A percentile compares a stretch with the other conserved stretches of the same genome.
Evolutionary conservation across 2,329 filamentous ascomycete genomes (phyloP).

Genomic region (Cercospora sojina): DNA sequence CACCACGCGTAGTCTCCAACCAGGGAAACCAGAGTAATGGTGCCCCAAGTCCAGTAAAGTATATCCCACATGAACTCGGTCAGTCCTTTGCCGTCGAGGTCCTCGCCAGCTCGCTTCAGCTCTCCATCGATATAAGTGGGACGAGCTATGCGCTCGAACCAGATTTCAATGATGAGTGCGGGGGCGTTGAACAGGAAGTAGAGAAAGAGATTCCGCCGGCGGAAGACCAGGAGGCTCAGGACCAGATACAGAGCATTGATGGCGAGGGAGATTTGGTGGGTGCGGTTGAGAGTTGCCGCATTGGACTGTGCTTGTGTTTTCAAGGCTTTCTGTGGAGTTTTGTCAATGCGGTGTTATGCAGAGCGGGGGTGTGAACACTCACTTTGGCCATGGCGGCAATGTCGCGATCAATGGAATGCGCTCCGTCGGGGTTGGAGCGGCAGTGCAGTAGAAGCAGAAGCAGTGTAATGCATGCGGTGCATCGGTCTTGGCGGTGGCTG

Average conservation of each 20-base stretch:
- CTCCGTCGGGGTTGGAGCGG: neutral
- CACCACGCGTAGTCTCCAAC: conserved; percentile 80
- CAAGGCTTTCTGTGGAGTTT: conserved; percentile 48
- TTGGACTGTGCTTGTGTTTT: conserved; percentile 62
- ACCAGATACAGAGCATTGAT: conserved; percentile 75
- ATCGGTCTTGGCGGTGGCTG: conserved; percentile 2
- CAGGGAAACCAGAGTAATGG: conserved; percentile 67
- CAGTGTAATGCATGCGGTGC: neutral
- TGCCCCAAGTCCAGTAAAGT: conserved; percentile 89
- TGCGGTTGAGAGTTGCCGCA: conserved; percentile 70
- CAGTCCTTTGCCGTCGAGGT: conserved; percentile 80
- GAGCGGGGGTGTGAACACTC: neutral
- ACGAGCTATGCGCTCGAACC: conserved; percentile 80
- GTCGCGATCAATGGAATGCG: neutral
- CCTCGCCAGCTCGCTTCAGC: conserved; percentile 78
- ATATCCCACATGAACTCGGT: conserved; percentile 99
- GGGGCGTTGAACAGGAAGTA: conserved; percentile 75
- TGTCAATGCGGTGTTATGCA: neutral
- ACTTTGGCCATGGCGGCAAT: conserved; percentile 31
- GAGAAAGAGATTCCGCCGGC: conserved; percentile 52
- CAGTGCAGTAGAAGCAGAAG: neutral
- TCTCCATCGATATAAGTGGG: conserved; percentile 67
- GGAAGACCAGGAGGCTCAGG: conserved; percentile 63
- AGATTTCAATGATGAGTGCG: conserved; percentile 74
- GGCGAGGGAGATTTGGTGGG: conserved; percentile 71